Evolutionary conservation across 768 basidiomycete genomes (phyloP), one percentile per base, ranked within the genome.

Genomic region (Lentinula boryana): DNA sequence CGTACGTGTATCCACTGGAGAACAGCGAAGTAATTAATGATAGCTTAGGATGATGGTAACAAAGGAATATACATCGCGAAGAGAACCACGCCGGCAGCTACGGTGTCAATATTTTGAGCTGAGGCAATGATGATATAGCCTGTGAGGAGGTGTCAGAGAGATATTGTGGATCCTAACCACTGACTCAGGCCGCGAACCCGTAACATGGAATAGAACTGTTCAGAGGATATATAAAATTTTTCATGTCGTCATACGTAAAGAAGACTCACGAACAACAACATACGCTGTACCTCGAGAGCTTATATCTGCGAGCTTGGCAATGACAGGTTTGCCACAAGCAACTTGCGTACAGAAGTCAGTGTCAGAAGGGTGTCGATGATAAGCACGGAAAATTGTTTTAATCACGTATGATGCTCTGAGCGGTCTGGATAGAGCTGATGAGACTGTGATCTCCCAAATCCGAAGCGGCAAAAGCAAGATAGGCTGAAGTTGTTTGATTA

Each of bases 261-360:
- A 15, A 46, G 16, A 80, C 83, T 75, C 65, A 84, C 84, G 67
- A 59, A 87, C 83, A 41, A 79, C 63, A 32, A 79, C 73, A 67
- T 84, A 90, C 1, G 87, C 85, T 44, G 77, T 78, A 18, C 84
- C 86, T 65, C 89, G 80, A 23, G 88, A 89, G 13, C 81, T 74
- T 7, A 88, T 83, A 68, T 91, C 89, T 8, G 88, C 84, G 43
- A 89, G 70, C 71, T 90, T 90, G 1, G 89, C 88, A 63, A 89
- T 83, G 40, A 88, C 75, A 1, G 89, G 89, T 72, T 90, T 89
- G 43, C 79, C 79, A 50, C 75, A 74, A 55, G 76, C 70, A 61
- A 80, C 74, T 73, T 59, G 50, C 23, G 33, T 23, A 21, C 21
- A 9, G 18, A 18, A 21, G 33, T 66, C 4, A 61, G 62, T 6